phyloP scores from a whole-genome alignment of 1,284 basidiomycete genomes.

The Fomitopsis pinicola region DNA sequence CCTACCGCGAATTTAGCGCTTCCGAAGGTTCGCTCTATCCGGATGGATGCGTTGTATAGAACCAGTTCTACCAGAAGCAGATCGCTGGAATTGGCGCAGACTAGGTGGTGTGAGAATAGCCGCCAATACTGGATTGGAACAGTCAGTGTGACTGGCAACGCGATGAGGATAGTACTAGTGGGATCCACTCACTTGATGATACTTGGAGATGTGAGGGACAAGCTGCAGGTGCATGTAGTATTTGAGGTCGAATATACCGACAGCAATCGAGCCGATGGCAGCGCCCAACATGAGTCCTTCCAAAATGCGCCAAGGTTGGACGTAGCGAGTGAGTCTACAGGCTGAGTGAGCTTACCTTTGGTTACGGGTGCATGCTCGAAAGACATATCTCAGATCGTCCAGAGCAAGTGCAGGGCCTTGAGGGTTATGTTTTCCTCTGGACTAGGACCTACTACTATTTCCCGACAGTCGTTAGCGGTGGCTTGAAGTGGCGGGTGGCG shows the following conservation, averaged over 20 bases:
- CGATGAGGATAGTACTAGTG: neutral
- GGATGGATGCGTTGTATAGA: slow-evolving; percentile 69
- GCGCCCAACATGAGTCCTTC: slow-evolving; percentile 73
- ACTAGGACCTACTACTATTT: too few species aligned
- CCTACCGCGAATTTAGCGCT: slow-evolving; percentile 86
- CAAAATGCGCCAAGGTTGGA: neutral
- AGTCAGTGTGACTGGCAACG: neutral
- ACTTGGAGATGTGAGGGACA: slow-evolving; percentile 37
- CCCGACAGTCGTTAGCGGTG: too few species aligned
- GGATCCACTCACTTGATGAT: slow-evolving; percentile 31
- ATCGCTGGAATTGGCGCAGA: slow-evolving; percentile 83
- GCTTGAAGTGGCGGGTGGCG: too few species aligned
- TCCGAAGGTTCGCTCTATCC: slow-evolving; percentile 84
- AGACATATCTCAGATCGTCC: slow-evolving; percentile 44
- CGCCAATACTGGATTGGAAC: slow-evolving; percentile 73
- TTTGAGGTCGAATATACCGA: slow-evolving; percentile 80
- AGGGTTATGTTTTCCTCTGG: neutral
- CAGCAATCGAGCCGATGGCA: slow-evolving; percentile 66
- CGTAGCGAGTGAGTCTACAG: neutral
- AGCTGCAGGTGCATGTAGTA: slow-evolving; percentile 68
- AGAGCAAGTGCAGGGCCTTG: neutral
- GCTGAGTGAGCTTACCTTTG: slow-evolving; percentile 48
- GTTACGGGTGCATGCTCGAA: slow-evolving; percentile 77
- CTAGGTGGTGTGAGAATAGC: slow-evolving; percentile 69
- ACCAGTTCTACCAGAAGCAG: slow-evolving; percentile 75